phyloP scores from a whole-genome alignment of 1,139 yeast genomes.

The Hansenula sp. region DNA sequence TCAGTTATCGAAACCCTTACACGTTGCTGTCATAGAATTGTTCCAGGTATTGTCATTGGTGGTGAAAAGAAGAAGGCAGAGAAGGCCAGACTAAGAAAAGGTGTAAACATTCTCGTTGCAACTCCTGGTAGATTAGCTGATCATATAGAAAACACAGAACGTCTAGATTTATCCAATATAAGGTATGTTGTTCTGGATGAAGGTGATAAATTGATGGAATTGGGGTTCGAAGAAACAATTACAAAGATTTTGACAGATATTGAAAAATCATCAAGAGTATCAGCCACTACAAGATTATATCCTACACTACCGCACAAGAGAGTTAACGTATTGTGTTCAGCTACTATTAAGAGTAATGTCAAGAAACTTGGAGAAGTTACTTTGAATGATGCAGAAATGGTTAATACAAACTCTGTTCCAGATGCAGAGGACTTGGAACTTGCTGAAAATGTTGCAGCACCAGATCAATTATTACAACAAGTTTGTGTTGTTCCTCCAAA shows the following conservation, averaged over 20 bases:
- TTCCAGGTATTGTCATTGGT: constrained; percentile 92
- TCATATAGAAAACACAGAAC: constrained; percentile 83
- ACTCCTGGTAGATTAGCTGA: constrained; percentile 97
- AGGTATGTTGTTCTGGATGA: constrained; percentile 89
- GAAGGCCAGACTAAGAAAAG: constrained; percentile 89
- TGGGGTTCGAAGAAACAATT: constrained; percentile 93
- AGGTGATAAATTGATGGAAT: constrained; percentile 91
- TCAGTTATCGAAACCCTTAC: constrained; percentile 68
- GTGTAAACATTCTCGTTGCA: constrained; percentile 91
- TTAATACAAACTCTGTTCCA: constrained; percentile 40
- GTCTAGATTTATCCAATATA: constrained; percentile 64
- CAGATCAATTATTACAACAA: constrained; percentile 84
- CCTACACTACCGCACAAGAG: constrained; percentile 64
- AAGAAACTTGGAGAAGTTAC: constrained; percentile 76
- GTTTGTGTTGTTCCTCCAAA: constrained; percentile 87
- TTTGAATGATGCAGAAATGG: constrained; percentile 65
- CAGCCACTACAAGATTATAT: constrained; percentile 36
- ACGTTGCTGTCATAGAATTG: constrained; percentile 74
- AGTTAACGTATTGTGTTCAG: constrained; percentile 85
- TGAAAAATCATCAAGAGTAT: constrained; percentile 38
- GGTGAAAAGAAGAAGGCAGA: constrained; percentile 98
- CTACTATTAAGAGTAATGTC: constrained; percentile 82
- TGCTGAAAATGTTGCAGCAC: constrained; percentile 52
- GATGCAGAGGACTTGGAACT: constrained; percentile 35
- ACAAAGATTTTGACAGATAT: constrained; percentile 65